Percentiles rank a stretch among this genome's conserved stretches.
Evolutionary conservation across 1,284 basidiomycete species (phyloP).

Genomic region (Heterobasidion annosum): DNA sequence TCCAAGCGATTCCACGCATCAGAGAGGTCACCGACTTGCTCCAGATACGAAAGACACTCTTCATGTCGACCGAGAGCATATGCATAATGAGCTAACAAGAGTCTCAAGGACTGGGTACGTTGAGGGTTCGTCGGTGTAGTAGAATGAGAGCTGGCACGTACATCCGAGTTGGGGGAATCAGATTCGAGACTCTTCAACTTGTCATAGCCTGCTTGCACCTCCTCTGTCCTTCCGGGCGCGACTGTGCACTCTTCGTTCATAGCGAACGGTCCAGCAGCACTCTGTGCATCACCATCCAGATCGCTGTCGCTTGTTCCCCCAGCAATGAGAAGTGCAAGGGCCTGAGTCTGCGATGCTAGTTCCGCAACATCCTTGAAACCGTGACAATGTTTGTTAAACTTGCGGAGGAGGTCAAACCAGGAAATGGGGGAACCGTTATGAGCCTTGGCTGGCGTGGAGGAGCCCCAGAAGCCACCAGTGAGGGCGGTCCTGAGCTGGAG

Average conservation of each 20-base stretch:
- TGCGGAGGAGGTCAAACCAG: constrained; percentile 78
- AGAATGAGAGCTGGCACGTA: constrained; percentile 26
- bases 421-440: constrained; percentile 48
- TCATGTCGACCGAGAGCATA: constrained; percentile 63
- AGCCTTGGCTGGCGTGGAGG: constrained; percentile 49
- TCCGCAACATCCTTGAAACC: constrained; percentile 53
- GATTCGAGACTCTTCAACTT: constrained; percentile 33
- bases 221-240: constrained; percentile 41
- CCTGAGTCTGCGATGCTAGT: constrained; percentile 58
- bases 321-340: constrained; percentile 50
- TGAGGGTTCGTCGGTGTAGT: constrained; percentile 5
- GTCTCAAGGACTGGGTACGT: constrained; percentile 39
- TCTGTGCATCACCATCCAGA: constrained; percentile 32
- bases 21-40: constrained; percentile 43
- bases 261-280: constrained; percentile 28
- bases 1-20: constrained; percentile 43
- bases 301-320: constrained; percentile 25
- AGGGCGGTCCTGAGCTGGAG: constrained; percentile 57
- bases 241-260: constrained; percentile 50
- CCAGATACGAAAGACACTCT: constrained; percentile 53
- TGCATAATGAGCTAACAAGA: constrained; percentile 67
- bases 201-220: constrained; percentile 43
- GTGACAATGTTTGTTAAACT: constrained; percentile 81
- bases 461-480: constrained; percentile 62
- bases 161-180: constrained; percentile 46